Conservation (phyloP, 1,139 yeast species). For the Saccharomyces hybrid region DNA sequence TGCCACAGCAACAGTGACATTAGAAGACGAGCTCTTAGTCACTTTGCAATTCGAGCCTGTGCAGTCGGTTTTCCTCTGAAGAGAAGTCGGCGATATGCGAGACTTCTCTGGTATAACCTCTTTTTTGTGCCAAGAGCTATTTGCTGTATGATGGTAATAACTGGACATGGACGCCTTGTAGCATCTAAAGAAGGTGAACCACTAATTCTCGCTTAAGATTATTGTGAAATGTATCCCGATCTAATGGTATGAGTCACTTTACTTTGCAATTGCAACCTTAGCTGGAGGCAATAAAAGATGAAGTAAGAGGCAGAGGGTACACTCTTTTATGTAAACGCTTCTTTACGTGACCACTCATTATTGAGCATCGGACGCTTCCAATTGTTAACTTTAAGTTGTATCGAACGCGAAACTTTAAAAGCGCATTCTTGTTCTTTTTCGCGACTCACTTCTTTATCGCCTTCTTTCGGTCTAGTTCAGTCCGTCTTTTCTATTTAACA, state of each 20-base stretch:
- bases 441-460: neutral
- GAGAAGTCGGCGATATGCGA: neutral
- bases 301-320: neutral
- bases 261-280: neutral
- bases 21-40: conserved; percentile 30
- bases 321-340: neutral
- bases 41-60: conserved; percentile 36
- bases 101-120: neutral
- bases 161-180: neutral
- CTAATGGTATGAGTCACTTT: neutral
- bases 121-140: neutral
- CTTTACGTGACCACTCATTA: neutral
- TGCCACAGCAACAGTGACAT: conserved; percentile 52
- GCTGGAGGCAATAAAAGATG: neutral
- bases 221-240: neutral
- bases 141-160: neutral
- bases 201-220: neutral
- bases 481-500: neutral
- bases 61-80: conserved; percentile 14
- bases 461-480: neutral
- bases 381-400: neutral
- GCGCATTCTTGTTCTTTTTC: neutral
- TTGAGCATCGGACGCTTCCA: neutral
- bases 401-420: neutral
- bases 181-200: neutral